Evolutionary conservation across 1,284 basidiomycete genomes (phyloP).

Genomic region (Pseudozyma tsukubaensis): DNA sequence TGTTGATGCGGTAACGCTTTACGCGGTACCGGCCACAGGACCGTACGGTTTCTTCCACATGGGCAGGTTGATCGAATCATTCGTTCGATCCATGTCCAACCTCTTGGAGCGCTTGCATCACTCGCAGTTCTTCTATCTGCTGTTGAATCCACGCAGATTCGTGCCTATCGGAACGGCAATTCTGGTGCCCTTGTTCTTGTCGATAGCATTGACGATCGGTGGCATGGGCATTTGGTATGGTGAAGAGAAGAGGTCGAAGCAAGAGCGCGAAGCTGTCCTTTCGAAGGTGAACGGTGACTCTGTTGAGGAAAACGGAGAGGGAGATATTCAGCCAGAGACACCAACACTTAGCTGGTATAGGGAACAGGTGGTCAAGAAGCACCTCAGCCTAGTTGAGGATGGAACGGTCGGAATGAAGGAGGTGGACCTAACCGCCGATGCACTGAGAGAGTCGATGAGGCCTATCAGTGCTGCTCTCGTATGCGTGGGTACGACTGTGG

Average conservation of each 20-base stretch:
- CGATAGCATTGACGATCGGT: conserved; percentile 54
- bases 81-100: conserved; percentile 63
- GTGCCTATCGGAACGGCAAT: conserved; percentile 61
- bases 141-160: conserved; percentile 54
- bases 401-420: not conserved
- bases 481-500: conserved; percentile 14
- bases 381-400: not conserved
- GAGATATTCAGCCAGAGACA: conserved; percentile 29
- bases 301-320: not conserved
- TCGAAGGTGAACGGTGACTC: not conserved
- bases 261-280: conserved; percentile 20
- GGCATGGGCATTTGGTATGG: conserved; percentile 48
- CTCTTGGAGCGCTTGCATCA: conserved; percentile 67
- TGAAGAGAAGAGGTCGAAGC: conserved; percentile 26
- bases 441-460: conserved; percentile 25
- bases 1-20: conserved; percentile 92
- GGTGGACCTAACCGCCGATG: conserved; percentile 9
- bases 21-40: conserved; percentile 84
- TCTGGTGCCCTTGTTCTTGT: conserved; percentile 56
- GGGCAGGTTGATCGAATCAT: conserved; percentile 72
- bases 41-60: conserved; percentile 95
- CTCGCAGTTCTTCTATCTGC: conserved; percentile 67
- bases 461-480: conserved; percentile 17
- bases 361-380: conserved; percentile 13
- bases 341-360: conserved; percentile 34